Percentiles rank a stretch among this genome's conserved stretches.
phyloP scores from a whole-genome alignment of 148 eudicot species.

The Talinum fruticosum region DNA sequence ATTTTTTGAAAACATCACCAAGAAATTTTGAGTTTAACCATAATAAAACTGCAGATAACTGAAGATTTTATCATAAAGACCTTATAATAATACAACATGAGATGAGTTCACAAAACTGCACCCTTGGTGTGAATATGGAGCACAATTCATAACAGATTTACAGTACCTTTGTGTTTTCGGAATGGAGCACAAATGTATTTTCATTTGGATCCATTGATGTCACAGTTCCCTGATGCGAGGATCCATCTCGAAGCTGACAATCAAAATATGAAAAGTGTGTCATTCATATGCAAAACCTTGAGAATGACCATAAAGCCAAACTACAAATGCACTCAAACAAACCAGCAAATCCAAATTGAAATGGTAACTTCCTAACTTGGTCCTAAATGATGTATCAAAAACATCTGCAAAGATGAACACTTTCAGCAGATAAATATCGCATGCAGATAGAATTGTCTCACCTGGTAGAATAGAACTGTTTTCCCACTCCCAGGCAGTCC shows the following conservation, averaged over 20 bases:
- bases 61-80: not conserved
- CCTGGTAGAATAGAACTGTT: constrained; percentile 84
- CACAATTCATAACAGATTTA: constrained; percentile 6
- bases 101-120: not conserved
- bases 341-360: not conserved
- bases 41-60: not conserved
- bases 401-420: not conserved
- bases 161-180: constrained; percentile 70
- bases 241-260: constrained; percentile 84
- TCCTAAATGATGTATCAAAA: not conserved
- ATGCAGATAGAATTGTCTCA: constrained; percentile 25
- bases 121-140: not conserved
- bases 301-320: not conserved
- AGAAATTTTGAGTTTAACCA: not conserved
- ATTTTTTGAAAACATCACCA: not conserved
- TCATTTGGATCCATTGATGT: constrained; percentile 94
- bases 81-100: not conserved
- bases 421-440: not conserved
- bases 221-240: constrained; percentile 83
- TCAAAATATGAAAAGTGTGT: constrained; percentile 10
- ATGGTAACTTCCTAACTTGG: not conserved
- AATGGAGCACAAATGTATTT: constrained; percentile 73
- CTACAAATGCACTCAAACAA: not conserved
- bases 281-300: not conserved
- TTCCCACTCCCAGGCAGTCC: constrained; percentile 95